phyloP scores from a whole-genome alignment of 2,329 filamentous ascomycete genomes.

The Penicillium sp. region DNA sequence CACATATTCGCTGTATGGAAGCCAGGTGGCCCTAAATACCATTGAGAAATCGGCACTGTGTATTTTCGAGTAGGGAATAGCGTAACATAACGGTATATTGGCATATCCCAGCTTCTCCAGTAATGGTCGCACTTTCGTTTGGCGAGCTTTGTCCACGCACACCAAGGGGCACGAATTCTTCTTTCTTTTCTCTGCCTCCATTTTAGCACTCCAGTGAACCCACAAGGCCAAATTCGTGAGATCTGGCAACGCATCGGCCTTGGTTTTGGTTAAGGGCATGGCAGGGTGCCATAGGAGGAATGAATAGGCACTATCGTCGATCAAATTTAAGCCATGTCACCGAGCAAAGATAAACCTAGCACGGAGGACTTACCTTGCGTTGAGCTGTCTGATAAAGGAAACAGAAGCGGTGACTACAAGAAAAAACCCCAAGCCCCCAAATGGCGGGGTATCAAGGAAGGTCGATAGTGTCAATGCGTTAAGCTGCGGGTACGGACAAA shows the following conservation, averaged over 20 bases:
- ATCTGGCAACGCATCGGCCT: constrained; percentile 1
- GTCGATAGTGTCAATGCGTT: too few species aligned
- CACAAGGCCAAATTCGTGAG: not conserved
- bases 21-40: not conserved
- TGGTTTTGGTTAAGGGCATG: not conserved
- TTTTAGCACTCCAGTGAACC: not conserved
- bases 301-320: too few species aligned
- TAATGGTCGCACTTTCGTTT: constrained; percentile 1
- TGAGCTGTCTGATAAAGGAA: too few species aligned
- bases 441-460: too few species aligned
- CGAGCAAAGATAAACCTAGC: too few species aligned
- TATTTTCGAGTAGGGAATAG: too few species aligned
- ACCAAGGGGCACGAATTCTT: not conserved
- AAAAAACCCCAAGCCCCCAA: too few species aligned
- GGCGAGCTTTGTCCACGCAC: constrained; percentile 1
- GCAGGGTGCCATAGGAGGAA: too few species aligned
- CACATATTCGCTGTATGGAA: not conserved
- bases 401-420: too few species aligned
- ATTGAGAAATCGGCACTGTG: not conserved
- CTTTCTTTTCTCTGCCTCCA: constrained; percentile 1
- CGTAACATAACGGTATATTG: not conserved
- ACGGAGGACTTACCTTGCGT: too few species aligned
- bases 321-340: too few species aligned
- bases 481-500: too few species aligned
- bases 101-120: constrained; percentile 4